phyloP scores from a whole-genome alignment of 345 rosid genomes.

The Tarenaya hassleriana region DNA sequence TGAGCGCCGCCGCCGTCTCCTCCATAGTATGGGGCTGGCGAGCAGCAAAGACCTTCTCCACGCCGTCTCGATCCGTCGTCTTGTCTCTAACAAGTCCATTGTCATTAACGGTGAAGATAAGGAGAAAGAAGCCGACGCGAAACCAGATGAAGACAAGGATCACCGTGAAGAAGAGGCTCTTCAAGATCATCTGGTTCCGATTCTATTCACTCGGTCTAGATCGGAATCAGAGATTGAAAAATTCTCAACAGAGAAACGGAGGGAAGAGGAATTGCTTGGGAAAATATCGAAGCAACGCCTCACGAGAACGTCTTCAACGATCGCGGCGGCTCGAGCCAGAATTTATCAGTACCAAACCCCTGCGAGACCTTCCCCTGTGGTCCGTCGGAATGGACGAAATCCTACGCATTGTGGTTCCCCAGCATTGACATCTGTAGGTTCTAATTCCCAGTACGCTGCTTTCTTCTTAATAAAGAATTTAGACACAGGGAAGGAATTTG shows the following conservation, averaged over 20 bases:
- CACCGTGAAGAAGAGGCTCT: constrained; percentile 6
- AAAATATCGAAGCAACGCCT: constrained; percentile 61
- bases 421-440: constrained; percentile 25
- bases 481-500: constrained; percentile 80
- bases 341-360: constrained; percentile 37
- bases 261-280: constrained; percentile 63
- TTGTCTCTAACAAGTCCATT: constrained; percentile 14
- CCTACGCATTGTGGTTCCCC: constrained; percentile 15
- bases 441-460: constrained; percentile 41
- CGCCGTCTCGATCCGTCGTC: constrained; percentile 29
- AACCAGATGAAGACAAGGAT: constrained; percentile 15
- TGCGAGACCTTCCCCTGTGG: constrained; percentile 30
- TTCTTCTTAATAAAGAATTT: constrained; percentile 81
- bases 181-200: constrained; percentile 23
- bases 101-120: not conserved
- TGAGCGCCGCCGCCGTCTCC: constrained; percentile 70
- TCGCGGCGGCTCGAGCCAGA: constrained; percentile 37
- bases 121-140: constrained; percentile 24
- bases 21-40: constrained; percentile 77
- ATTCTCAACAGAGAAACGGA: constrained; percentile 32
- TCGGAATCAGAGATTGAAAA: constrained; percentile 67
- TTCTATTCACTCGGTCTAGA: constrained; percentile 50
- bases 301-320: constrained; percentile 51
- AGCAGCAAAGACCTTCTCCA: constrained; percentile 36
- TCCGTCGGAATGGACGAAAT: constrained; percentile 25